Percentiles rank a stretch among this genome's conserved stretches.
These are phyloP conservation scores for Yamadazyma nakazawae DNA, from an alignment of 805 yeast species.

Conservation along the genomic window DNA sequence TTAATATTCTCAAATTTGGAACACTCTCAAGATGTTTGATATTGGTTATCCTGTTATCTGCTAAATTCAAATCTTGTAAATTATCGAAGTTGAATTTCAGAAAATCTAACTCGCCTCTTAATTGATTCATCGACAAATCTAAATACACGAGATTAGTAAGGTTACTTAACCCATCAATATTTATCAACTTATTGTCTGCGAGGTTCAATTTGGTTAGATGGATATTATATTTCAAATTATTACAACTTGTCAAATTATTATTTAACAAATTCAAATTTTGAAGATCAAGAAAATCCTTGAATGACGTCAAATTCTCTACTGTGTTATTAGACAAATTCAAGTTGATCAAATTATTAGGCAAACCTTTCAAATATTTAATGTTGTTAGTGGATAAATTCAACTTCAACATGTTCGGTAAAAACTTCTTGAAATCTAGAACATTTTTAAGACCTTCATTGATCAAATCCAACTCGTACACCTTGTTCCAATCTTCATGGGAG, in stretches of 20 bases:
- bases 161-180: conserved; percentile 34
- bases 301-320: conserved; percentile 41
- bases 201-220: conserved; percentile 43
- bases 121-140: conserved; percentile 40
- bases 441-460: conserved; percentile 33
- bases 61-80: conserved; percentile 43
- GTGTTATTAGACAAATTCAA: conserved; percentile 38
- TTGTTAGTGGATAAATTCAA: conserved; percentile 43
- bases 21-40: conserved; percentile 36
- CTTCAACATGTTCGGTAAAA: conserved; percentile 42
- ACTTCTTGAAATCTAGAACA: conserved; percentile 40
- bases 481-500: conserved; percentile 41
- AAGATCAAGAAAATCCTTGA: conserved; percentile 36
- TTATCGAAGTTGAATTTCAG: conserved; percentile 29
- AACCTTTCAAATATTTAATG: conserved; percentile 43
- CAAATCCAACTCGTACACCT: conserved; percentile 35
- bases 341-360: conserved; percentile 38
- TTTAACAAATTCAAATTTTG: conserved; percentile 40
- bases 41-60: conserved; percentile 37
- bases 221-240: conserved; percentile 34
- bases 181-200: conserved; percentile 32
- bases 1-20: conserved; percentile 34
- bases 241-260: conserved; percentile 35
- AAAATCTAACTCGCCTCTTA: conserved; percentile 40
- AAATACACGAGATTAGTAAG: conserved; percentile 40